Conservation (phyloP, 2,329 filamentous ascomycete genomes). For the Epichloe hybrida region DNA sequence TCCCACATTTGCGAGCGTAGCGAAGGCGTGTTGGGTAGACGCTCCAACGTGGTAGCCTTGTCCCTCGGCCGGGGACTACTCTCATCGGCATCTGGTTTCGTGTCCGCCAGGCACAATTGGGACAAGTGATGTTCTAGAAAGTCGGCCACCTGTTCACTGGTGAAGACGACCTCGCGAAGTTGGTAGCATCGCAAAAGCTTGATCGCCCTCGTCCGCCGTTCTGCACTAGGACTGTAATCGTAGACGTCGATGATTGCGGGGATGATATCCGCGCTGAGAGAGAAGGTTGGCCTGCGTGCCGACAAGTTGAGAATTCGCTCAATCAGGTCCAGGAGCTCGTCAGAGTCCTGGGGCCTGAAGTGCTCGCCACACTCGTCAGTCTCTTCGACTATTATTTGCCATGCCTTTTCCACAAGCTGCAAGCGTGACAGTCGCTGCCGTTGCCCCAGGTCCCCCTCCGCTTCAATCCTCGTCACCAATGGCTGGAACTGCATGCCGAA, state of each 20-base stretch:
- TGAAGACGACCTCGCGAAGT: conserved; percentile 3
- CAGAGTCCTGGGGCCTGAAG: neutral
- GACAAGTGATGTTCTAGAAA: conserved; percentile 2
- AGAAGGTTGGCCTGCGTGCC: neutral
- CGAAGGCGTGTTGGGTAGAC: neutral
- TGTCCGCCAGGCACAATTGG: neutral
- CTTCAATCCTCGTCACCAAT: neutral
- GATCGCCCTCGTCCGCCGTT: neutral
- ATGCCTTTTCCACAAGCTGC: neutral
- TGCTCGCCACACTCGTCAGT: neutral
- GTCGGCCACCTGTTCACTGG: conserved; percentile 2
- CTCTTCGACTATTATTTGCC: neutral
- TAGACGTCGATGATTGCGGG: conserved; percentile 1
- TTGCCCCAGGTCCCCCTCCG: neutral
- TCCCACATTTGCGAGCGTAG: conserved; percentile 1
- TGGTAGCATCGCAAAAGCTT: neutral
- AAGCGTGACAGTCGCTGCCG: neutral
- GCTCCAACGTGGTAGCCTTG: neutral
- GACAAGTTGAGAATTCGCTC: conserved; percentile 1
- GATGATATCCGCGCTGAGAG: conserved; percentile 3
- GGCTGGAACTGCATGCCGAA: conserved; percentile 1
- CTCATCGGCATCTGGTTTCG: neutral
- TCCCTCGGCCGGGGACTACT: neutral
- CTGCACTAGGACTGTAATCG: neutral
- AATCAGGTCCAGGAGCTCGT: conserved; percentile 1